Base-by-base conservation (phyloP, 257 asterid genomes). In the Ehretia macrophylla region DNA sequence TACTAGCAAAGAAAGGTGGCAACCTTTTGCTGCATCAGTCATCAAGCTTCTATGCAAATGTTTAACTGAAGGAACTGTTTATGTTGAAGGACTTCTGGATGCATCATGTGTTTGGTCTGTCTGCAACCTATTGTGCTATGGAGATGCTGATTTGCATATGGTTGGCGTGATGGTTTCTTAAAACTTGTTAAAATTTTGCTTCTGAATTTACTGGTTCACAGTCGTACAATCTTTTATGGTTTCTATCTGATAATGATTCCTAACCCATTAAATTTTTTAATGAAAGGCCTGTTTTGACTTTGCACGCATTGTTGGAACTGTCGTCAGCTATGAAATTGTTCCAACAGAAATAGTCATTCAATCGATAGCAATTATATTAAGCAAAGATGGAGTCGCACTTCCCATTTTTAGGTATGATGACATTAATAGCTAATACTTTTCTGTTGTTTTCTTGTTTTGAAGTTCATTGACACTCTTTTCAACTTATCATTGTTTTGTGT, bases 261-360 rank as follows among this genome's bases (percentile, higher is more conserved):
- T 81, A 66, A 85, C 74, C 55, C 72, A 27, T 66, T 57, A 56
- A 23, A 22, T 84, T 75, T 68, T 81, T 73, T 62, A 63, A 21
- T 79, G 74, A 54, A 79, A 92, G 99, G 99, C 95, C 59, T 92
- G 99, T 72, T 88, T 88, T 68, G 97, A 92, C 70, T 92, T 92
- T 67, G 70, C 70, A 60, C 81, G 89, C 72, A 78, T 86, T 59
- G 62, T 82, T 71, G 91, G 85, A 79, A 93, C 80, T 59, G 85
- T 83, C 67, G 72, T 70, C 65, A 81, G 74, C 70, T 49, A 47
- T 57, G 95, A 69, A 60, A 58, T 86, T 56, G 60, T 92, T 79
- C 95, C 95, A 37, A 35, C 75, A 54, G 97, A 88, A 78, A 79
- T 78, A 51, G 63, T 86, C 66, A 79, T 92, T 68, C 87, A 68